Evolutionary conservation across 2,329 filamentous ascomycete genomes (phyloP).

Genomic region (Cadophora sp.): DNA sequence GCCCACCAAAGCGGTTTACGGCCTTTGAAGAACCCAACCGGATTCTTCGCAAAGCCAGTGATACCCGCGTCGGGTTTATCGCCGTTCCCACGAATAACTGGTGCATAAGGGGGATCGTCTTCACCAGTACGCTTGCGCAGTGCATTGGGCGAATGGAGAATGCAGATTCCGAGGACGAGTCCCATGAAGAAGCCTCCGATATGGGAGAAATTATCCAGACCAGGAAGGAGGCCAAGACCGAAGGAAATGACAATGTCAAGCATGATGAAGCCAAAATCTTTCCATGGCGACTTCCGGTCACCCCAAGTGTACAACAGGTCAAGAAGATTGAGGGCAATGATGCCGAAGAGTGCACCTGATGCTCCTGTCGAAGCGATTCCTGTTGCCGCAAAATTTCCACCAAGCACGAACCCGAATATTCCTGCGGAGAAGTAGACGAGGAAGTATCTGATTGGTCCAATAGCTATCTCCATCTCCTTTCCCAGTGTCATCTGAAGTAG

Average conservation of each 20-base stretch:
- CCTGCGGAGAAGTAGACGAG: conserved; percentile 90
- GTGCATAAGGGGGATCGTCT: conserved; percentile 72
- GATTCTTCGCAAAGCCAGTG: conserved; percentile 61
- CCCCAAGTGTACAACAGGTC: conserved; percentile 94
- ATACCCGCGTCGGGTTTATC: conserved; percentile 36
- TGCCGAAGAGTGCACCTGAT: conserved; percentile 88
- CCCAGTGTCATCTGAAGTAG: conserved; percentile 89
- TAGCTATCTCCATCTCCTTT: conserved; percentile 89
- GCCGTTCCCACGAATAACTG: conserved; percentile 58
- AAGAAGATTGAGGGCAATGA: conserved; percentile 86
- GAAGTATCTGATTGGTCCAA: conserved; percentile 86
- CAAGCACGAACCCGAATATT: conserved; percentile 95
- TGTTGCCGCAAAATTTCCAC: conserved; percentile 88
- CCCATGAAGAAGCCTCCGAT: conserved; percentile 97
- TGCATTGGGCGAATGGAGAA: conserved; percentile 86
- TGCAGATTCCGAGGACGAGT: conserved; percentile 81
- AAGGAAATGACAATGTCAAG: conserved; percentile 90
- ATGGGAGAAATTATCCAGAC: conserved; percentile 95
- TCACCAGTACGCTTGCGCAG: conserved; percentile 77
- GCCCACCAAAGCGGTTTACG: conserved; percentile 95
- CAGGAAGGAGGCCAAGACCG: conserved; percentile 87
- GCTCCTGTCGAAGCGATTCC: conserved; percentile 86
- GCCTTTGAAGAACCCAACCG: conserved; percentile 85
- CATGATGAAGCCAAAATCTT: conserved; percentile 86
- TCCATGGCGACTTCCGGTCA: conserved; percentile 75